Evolutionary conservation across 164 flowering plant genomes (phyloP).

Genomic region (Umbellularia californica): DNA sequence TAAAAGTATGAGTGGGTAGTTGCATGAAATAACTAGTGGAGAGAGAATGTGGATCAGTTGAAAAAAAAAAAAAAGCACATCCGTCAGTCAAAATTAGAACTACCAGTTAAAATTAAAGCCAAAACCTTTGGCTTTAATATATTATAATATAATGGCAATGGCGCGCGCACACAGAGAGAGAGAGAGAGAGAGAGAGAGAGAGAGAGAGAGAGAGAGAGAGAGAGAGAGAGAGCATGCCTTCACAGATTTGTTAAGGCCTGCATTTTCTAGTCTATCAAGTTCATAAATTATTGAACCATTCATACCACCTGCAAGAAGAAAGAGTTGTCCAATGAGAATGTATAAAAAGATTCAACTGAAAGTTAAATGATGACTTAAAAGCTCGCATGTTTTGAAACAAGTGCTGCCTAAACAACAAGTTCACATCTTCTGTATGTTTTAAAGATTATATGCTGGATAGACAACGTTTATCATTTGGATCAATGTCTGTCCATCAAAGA

Average conservation of each 20-base stretch:
- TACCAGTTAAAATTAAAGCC: too few relatives aligned
- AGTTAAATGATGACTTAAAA: not conserved
- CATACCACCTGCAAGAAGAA: constrained; percentile 74
- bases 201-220: not conserved
- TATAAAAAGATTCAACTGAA: not conserved
- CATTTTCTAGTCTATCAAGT: constrained; percentile 87
- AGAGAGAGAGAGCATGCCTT: constrained; percentile 45
- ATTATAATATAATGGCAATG: too few relatives aligned
- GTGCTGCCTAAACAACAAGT: not conserved
- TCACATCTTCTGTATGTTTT: not conserved
- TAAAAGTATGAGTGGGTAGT: too few relatives aligned
- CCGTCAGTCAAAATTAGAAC: too few relatives aligned
- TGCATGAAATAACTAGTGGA: too few relatives aligned
- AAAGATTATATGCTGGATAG: not conserved
- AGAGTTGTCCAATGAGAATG: not conserved
- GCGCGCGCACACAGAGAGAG: too few relatives aligned
- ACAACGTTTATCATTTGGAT: too few relatives aligned
- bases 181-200: not conserved
- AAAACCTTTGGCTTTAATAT: too few relatives aligned
- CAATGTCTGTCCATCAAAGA: not conserved
- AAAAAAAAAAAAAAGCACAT: too few relatives aligned
- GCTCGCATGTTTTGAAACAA: not conserved
- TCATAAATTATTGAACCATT: constrained; percentile 87
- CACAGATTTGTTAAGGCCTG: constrained; percentile 67
- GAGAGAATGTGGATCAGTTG: too few relatives aligned